Evolutionary conservation across 495 filamentous ascomycete species (phyloP), one percentile per base, ranked within the genome.

Genomic region (Penicillium steckii): DNA sequence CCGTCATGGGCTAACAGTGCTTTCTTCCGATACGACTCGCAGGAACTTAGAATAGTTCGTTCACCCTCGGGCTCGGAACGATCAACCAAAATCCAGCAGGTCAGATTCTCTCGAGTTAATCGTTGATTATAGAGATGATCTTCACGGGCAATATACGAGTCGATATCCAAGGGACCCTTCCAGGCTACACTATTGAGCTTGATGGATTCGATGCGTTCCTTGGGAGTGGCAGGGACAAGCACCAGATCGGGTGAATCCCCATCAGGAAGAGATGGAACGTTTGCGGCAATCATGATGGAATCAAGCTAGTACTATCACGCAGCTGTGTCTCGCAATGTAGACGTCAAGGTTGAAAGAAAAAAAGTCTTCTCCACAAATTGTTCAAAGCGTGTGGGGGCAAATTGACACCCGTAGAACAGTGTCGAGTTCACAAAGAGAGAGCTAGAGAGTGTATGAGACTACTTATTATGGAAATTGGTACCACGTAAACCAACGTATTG

Each of bases 71-170:
- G 63, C 38, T 72, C 64, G 40, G 55, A 59, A 45, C 72, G 51
- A 59, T 91, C 81, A 1, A 91, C 86, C 2, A 98, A 80, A 52
- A 95, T 82, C 94, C 94, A 98, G 64, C 85, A 83, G 9, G 86
- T 89, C 35, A 97, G 71, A 33, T 88, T 89, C 61, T 94, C 73
- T 41, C 79, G 76, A 25, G 87, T 85, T 18, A 95, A 73, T 0
- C 75, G 72, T 43, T 89, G 83, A n/a, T 77, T 78, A 5, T 72
- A 70, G 3, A 97, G 81, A 59, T 85, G 80, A 19, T 77, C 69
- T 70, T 98, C 94, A 29, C 94, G 88, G 13, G 75, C 70, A 33
- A 96, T 80, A 65, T 98, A 98, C 38, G 83, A 76, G 8, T 85
- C 69, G 2, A 85, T 50, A 4, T 80, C 70, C 10, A 96, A 69